phyloP scores from a whole-genome alignment of 495 filamentous ascomycete genomes.

The Friedmanniomyces simplex region DNA sequence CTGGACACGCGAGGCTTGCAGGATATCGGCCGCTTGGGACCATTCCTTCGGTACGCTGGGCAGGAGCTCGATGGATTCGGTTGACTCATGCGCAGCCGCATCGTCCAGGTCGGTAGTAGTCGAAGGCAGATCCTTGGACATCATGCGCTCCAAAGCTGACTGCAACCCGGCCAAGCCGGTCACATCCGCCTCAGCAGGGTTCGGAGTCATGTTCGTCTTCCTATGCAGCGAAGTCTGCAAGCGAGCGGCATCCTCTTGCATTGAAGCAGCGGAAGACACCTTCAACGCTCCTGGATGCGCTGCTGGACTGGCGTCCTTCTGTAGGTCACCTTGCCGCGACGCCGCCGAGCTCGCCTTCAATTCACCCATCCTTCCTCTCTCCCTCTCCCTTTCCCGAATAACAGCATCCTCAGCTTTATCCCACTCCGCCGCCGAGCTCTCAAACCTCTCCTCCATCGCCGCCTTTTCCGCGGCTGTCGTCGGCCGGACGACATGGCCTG shows the following conservation, averaged over 20 bases:
- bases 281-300: no score
- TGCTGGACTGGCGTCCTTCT: no score
- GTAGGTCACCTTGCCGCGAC: no score
- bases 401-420: slow-evolving; percentile 1
- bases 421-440: not conserved
- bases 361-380: no score
- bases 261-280: no score
- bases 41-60: slow-evolving; percentile 7
- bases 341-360: not conserved
- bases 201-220: not conserved
- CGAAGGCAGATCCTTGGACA: not conserved
- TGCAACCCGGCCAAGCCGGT: not conserved
- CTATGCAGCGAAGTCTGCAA: not conserved
- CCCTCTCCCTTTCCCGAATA: not conserved
- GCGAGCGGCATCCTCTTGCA: no score
- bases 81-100: slow-evolving; percentile 19
- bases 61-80: slow-evolving; percentile 4
- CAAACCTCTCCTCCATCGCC: not conserved
- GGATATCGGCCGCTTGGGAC: slow-evolving; percentile 14
- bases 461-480: slow-evolving; percentile 4
- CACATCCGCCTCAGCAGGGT: not conserved
- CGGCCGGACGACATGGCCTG: not conserved
- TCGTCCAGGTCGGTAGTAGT: slow-evolving; percentile 11
- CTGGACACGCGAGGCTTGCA: slow-evolving; percentile 16
- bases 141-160: slow-evolving; percentile 11